A percentile compares a stretch with the other conserved stretches of the same genome.
phyloP scores from a whole-genome alignment of 176 grass and related monocot genomes.

The Bromus sterilis region DNA sequence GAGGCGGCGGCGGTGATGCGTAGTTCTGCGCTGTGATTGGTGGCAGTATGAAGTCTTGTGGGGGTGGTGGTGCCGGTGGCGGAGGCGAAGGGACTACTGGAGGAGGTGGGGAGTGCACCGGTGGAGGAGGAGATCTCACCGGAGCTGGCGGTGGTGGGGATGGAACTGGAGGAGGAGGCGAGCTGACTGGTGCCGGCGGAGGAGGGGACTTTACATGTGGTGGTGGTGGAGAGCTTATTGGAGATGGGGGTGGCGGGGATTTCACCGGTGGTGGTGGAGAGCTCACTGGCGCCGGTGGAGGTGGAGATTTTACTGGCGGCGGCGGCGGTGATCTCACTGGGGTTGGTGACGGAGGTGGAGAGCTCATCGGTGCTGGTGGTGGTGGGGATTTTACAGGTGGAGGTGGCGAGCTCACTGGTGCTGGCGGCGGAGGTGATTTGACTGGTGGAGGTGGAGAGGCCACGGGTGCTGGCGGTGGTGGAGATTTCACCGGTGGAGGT shows the following conservation, averaged over 20 bases:
- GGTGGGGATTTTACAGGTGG: not conserved
- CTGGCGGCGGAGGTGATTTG: not conserved
- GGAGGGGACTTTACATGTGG: not conserved
- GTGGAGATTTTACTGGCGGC: not conserved
- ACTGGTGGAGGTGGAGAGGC: not conserved
- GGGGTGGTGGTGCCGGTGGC: not conserved
- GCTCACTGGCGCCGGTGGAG: not conserved
- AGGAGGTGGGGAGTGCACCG: not conserved
- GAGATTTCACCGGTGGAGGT: not conserved
- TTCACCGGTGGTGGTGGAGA: not conserved
- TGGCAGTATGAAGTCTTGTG: constrained; percentile 11
- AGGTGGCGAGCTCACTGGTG: not conserved
- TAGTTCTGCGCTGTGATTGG: constrained; percentile 21
- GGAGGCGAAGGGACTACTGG: not conserved
- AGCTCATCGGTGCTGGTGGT: not conserved
- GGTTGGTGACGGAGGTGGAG: constrained; percentile 10
- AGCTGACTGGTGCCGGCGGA: not conserved
- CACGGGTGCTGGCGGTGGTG: not conserved
- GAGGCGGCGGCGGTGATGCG: constrained; percentile 28
- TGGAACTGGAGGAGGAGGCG: not conserved
- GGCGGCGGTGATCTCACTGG: not conserved
- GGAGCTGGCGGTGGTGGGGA: not conserved
- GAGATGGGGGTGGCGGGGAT: not conserved
- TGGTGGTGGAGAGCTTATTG: not conserved
- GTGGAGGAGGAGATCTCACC: not conserved